These are phyloP conservation scores for Spongiforma sp. DNA, from an alignment of 1,284 basidiomycete genomes.

Conservation along the genomic window DNA sequence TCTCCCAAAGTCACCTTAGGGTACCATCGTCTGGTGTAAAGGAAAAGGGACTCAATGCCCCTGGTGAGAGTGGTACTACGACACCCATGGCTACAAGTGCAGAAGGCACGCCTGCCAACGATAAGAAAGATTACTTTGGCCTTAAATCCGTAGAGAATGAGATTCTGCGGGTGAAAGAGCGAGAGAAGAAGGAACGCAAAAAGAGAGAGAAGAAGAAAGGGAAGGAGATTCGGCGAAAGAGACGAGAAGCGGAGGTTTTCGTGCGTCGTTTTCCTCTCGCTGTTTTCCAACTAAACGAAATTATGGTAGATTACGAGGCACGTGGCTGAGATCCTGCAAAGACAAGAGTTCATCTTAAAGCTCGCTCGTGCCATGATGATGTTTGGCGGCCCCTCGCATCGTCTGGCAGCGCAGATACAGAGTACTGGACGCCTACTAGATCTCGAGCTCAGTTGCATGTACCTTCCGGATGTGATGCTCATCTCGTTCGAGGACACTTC, in stretches of 20 bases:
- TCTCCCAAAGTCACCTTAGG: constrained; percentile 20
- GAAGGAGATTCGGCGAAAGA: constrained; percentile 62
- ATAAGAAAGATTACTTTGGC: constrained; percentile 36
- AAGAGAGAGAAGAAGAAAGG: constrained; percentile 46
- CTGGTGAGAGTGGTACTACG: constrained; percentile 20
- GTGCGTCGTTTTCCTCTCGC: constrained; percentile 46
- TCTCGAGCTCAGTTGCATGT: constrained; percentile 84
- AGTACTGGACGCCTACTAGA: constrained; percentile 88
- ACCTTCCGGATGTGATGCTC: constrained; percentile 85
- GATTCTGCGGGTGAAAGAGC: constrained; percentile 18
- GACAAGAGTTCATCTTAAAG: constrained; percentile 92
- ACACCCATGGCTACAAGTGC: constrained; percentile 25
- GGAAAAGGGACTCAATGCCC: constrained; percentile 8
- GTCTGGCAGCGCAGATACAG: constrained; percentile 87
- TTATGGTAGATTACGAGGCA: constrained; percentile 81
- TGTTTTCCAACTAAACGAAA: constrained; percentile 1
- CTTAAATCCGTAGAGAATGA: constrained; percentile 25
- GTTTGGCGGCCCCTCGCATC: constrained; percentile 93
- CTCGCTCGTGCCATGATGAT: constrained; percentile 92
- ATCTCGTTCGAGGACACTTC: constrained; percentile 84
- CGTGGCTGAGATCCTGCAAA: constrained; percentile 84
- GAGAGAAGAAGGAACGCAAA: constrained; percentile 32
- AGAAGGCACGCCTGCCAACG: constrained; percentile 25
- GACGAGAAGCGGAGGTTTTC: constrained; percentile 80
- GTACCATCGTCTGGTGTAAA: constrained; percentile 23